Conservation (phyloP, 495 filamentous ascomycete species). For the Aspergillus sclerotioniger region DNA sequence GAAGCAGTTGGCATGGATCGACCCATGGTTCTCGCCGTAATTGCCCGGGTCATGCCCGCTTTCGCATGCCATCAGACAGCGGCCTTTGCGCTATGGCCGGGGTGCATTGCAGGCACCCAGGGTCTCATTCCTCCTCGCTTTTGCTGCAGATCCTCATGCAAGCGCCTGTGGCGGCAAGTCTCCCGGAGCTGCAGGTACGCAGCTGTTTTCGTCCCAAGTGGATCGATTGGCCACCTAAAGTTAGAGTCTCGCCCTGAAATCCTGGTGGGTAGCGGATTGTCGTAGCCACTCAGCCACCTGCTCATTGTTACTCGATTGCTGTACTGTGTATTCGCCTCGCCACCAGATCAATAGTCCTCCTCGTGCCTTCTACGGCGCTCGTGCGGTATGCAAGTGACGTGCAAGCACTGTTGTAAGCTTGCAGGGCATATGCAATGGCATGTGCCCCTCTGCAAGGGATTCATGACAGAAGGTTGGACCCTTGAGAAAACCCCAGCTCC, state of each 20-base stretch:
- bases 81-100: not conserved
- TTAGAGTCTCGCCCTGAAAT: too few relatives aligned
- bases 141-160: constrained; percentile 11
- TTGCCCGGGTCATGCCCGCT: constrained; percentile 2
- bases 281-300: too few relatives aligned
- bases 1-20: constrained; percentile 33
- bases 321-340: too few relatives aligned
- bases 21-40: constrained; percentile 1
- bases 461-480: not conserved
- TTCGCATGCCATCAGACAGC: not conserved
- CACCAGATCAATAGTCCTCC: too few relatives aligned
- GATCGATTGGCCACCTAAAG: too few relatives aligned
- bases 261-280: too few relatives aligned
- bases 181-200: too few relatives aligned
- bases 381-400: constrained; percentile 16
- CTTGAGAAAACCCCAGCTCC: too few relatives aligned
- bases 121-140: constrained; percentile 21
- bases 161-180: too few relatives aligned
- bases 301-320: too few relatives aligned
- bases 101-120: constrained; percentile 1
- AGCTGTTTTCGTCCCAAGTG: too few relatives aligned
- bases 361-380: not conserved
- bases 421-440: constrained; percentile 14
- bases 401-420: constrained; percentile 13
- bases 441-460: constrained; percentile 17